Percentiles rank a stretch among this genome's conserved stretches.
Conservation (phyloP, 2,329 filamentous ascomycete species). For the Trichoderma sp. region DNA sequence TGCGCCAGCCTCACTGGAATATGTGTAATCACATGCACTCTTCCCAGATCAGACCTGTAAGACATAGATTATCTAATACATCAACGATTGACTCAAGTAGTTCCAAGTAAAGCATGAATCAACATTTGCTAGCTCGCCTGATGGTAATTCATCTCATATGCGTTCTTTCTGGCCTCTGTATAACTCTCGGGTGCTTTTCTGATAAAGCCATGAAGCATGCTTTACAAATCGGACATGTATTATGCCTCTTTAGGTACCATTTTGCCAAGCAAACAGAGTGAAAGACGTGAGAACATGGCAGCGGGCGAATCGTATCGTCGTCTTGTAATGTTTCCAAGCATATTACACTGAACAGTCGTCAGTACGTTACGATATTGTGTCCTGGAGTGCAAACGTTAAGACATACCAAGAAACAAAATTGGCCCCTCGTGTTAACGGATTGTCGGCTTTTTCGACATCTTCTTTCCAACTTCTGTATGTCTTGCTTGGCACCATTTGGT, state of each 20-base stretch:
- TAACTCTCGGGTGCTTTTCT: not conserved
- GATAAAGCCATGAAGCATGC: conserved; percentile 15
- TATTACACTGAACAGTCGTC: conserved; percentile 25
- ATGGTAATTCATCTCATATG: conserved; percentile 28
- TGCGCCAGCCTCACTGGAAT: not conserved
- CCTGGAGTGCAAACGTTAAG: no score
- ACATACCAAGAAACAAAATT: conserved; percentile 4
- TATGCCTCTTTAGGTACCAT: conserved; percentile 28
- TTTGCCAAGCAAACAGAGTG: conserved; percentile 28
- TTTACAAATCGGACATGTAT: conserved; percentile 30
- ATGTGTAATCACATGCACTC: not conserved
- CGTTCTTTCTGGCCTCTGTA: conserved; percentile 4
- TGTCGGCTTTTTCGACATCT: not conserved
- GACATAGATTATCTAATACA: not conserved
- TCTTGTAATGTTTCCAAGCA: conserved; percentile 28
- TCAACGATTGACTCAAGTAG: not conserved
- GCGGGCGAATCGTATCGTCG: conserved; percentile 25
- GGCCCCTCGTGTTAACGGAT: not conserved
- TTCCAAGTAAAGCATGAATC: not conserved
- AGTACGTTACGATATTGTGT: not conserved
- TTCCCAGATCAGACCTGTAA: not conserved
- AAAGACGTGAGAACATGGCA: conserved; percentile 29
- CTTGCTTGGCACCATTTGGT: conserved; percentile 1
- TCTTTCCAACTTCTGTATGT: conserved; percentile 16
- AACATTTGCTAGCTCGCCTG: conserved; percentile 19